These are phyloP conservation scores for Magnolia kwangsiensis DNA, from an alignment of 164 flowering plant genomes.

Conservation along the genomic window DNA sequence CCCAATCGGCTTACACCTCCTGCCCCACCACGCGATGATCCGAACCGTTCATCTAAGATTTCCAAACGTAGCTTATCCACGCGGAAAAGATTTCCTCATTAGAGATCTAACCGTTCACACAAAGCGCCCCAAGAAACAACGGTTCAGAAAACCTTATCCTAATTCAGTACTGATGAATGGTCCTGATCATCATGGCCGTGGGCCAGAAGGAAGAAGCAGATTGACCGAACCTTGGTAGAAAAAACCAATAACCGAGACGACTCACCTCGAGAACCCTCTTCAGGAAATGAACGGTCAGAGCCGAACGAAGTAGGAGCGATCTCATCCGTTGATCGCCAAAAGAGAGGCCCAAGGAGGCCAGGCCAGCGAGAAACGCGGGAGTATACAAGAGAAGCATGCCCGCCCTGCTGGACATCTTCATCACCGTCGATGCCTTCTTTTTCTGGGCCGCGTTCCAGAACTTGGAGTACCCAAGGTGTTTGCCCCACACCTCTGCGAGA, in stretches of 20 bases:
- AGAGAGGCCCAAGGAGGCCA: conserved; percentile 21
- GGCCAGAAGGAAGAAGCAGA: too few species aligned
- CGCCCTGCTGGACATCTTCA: conserved; percentile 27
- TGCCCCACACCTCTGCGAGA: conserved; percentile 46
- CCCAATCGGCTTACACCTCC: too few species aligned
- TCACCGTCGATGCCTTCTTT: not conserved
- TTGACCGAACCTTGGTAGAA: too few species aligned
- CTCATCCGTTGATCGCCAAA: conserved; percentile 26
- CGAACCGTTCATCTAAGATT: too few species aligned
- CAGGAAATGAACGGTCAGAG: conserved; percentile 59
- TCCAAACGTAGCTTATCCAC: too few species aligned
- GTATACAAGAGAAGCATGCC: conserved; percentile 55
- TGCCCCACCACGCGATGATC: too few species aligned
- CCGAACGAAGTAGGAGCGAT: conserved; percentile 33
- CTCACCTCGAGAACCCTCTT: conserved; percentile 65
- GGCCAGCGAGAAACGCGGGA: conserved; percentile 46
- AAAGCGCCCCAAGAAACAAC: too few species aligned
- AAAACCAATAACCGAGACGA: not conserved
- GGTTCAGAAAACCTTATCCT: too few species aligned
- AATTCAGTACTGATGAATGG: too few species aligned
- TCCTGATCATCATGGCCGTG: too few species aligned
- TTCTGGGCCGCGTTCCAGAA: conserved; percentile 28
- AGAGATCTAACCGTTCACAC: too few species aligned
- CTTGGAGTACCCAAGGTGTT: conserved; percentile 54
- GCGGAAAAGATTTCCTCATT: too few species aligned